phyloP scores from a whole-genome alignment of 352 stramenopile species.

The Peronospora farinosa region DNA sequence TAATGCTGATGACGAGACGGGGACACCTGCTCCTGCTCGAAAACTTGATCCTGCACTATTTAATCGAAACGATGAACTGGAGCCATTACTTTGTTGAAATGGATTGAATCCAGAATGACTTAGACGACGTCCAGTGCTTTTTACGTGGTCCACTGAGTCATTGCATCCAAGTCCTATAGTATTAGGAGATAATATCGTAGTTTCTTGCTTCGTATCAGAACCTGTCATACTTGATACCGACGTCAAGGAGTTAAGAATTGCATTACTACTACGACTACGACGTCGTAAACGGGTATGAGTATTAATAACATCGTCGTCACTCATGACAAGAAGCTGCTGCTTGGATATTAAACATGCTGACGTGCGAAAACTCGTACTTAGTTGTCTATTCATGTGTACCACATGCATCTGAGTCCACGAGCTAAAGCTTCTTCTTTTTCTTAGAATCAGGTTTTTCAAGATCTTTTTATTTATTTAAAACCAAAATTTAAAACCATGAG shows the following conservation, averaged over 20 bases:
- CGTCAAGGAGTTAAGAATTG: slow-evolving; percentile 78
- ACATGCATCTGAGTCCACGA: neutral
- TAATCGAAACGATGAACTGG: slow-evolving; percentile 23
- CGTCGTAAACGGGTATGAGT: slow-evolving; percentile 19
- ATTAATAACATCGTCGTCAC: slow-evolving; percentile 17
- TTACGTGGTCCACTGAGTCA: slow-evolving; percentile 28
- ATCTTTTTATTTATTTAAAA: neutral
- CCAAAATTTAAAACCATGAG: too few species aligned
- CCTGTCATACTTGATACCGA: slow-evolving; percentile 29
- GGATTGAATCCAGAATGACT: slow-evolving; percentile 30
- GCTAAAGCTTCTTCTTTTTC: too few species aligned
- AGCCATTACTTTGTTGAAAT: slow-evolving; percentile 19
- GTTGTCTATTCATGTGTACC: too few species aligned
- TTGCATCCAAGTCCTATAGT: slow-evolving; percentile 39
- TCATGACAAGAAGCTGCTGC: slow-evolving; percentile 16
- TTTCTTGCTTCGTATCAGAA: too few species aligned
- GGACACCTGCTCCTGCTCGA: slow-evolving; percentile 21
- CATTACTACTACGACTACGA: slow-evolving; percentile 76
- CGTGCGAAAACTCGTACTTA: too few species aligned
- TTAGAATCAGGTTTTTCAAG: neutral
- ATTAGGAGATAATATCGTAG: slow-evolving; percentile 23
- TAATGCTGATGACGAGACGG: slow-evolving; percentile 26
- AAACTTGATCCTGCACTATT: slow-evolving; percentile 24
- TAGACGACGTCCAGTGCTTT: slow-evolving; percentile 18
- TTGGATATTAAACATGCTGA: too few species aligned